These are phyloP conservation scores for Termitomyces sp. DNA, from an alignment of 768 basidiomycete genomes.

Conservation along the genomic window DNA sequence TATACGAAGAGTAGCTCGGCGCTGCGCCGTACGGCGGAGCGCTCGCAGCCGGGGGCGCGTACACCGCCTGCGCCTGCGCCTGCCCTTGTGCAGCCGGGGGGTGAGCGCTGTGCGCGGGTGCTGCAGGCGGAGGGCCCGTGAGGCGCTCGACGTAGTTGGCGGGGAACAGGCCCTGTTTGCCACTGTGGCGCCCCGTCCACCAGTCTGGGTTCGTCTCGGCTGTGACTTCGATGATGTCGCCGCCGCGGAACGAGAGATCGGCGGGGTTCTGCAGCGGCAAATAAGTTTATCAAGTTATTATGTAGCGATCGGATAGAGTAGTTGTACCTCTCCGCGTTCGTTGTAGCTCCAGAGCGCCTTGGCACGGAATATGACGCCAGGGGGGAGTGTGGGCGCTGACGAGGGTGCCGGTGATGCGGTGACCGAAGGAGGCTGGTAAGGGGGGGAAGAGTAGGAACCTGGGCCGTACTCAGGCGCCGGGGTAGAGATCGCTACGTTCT, in stretches of 20 bases:
- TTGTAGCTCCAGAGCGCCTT: conserved; percentile 65
- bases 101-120: conserved; percentile 5
- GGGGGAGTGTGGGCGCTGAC: conserved; percentile 1
- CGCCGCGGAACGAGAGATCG: conserved; percentile 68
- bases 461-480: neutral
- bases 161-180: conserved; percentile 69
- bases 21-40: neutral
- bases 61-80: too few species aligned
- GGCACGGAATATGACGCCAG: conserved; percentile 30
- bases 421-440: conserved; percentile 4
- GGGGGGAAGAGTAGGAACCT: neutral
- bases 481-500: conserved; percentile 2
- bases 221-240: conserved; percentile 70
- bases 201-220: conserved; percentile 76
- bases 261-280: conserved; percentile 39
- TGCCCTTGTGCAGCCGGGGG: conserved; percentile 1
- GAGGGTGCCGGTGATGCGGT: neutral
- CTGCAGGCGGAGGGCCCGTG: conserved; percentile 7
- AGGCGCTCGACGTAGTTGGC: conserved; percentile 64
- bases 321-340: conserved; percentile 41
- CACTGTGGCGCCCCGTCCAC: conserved; percentile 74
- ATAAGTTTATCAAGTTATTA: too few species aligned
- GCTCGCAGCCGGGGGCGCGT: conserved; percentile 1
- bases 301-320: too few species aligned
- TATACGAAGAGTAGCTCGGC: conserved; percentile 2